These are phyloP conservation scores for Pseudonectria foliicola DNA, from an alignment of 2,329 filamentous ascomycete species.

Conservation along the genomic window DNA sequence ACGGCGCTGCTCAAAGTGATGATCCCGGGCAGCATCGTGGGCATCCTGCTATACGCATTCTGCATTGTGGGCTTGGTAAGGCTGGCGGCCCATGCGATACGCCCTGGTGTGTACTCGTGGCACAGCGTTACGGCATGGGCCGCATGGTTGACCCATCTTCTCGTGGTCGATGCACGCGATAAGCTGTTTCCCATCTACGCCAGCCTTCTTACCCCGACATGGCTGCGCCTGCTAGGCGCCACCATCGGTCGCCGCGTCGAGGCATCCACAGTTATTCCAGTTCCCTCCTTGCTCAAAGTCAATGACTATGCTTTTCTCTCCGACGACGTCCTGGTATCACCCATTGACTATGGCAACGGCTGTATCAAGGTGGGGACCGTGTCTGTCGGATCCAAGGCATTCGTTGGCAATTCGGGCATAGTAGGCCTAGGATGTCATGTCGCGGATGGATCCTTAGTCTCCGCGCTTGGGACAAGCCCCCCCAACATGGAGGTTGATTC, in stretches of 20 bases:
- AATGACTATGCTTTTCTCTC: slow-evolving; percentile 15
- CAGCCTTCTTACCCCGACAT: slow-evolving; percentile 13
- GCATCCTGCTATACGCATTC: slow-evolving; percentile 2
- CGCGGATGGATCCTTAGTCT: slow-evolving; percentile 9
- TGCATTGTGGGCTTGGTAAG: too few species aligned
- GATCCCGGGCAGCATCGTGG: slow-evolving; percentile 4
- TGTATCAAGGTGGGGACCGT: slow-evolving; percentile 7
- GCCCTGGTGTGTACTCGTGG: slow-evolving; percentile 13
- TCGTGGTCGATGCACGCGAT: slow-evolving; percentile 8
- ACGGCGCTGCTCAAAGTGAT: slow-evolving; percentile 5
- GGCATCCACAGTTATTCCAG: slow-evolving; percentile 11
- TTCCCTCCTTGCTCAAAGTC: slow-evolving; percentile 12
- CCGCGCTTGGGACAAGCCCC: slow-evolving; percentile 12
- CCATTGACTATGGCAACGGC: slow-evolving; percentile 9
- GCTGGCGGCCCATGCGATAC: slow-evolving; percentile 1
- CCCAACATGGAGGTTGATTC: slow-evolving; percentile 10
- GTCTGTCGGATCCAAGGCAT: slow-evolving; percentile 8
- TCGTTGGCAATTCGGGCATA: slow-evolving; percentile 16
- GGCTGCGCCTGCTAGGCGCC: slow-evolving; percentile 12
- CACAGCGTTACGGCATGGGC: slow-evolving; percentile 12
- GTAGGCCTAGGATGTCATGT: slow-evolving; percentile 9
- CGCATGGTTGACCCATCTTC: slow-evolving; percentile 12
- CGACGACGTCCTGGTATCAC: slow-evolving; percentile 13
- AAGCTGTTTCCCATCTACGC: slow-evolving; percentile 13
- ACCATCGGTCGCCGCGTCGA: slow-evolving; percentile 12